Conservation (phyloP, 1,284 basidiomycete genomes). For the Ustilago vetiveriae region DNA sequence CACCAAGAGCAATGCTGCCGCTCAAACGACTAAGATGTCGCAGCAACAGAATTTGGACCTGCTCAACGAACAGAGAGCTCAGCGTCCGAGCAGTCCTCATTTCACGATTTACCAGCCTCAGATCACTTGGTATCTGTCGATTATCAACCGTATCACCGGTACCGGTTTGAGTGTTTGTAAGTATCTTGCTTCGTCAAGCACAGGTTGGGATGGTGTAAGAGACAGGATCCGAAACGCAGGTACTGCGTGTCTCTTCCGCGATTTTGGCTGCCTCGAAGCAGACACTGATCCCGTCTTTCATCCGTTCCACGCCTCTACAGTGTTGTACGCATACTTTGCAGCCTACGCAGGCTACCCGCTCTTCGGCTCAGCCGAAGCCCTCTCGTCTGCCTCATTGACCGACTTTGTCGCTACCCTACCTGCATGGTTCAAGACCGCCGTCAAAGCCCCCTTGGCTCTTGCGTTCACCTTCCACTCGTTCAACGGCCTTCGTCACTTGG, state of each 20-base stretch:
- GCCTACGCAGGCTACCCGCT: conserved; percentile 85
- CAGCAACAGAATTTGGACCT: conserved; percentile 74
- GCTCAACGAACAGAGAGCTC: conserved; percentile 84
- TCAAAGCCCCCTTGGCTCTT: conserved; percentile 56
- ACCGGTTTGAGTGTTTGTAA: conserved; percentile 72
- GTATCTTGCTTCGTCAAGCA: conserved; percentile 9
- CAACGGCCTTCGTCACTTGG: conserved; percentile 90
- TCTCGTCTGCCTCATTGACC: conserved; percentile 81
- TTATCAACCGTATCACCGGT: conserved; percentile 86
- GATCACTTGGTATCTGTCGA: conserved; percentile 84
- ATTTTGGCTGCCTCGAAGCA: too few species aligned
- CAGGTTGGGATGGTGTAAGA: too few species aligned
- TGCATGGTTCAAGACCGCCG: conserved; percentile 65
- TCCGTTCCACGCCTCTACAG: conserved; percentile 17
- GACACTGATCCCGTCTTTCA: too few species aligned
- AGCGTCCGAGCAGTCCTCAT: conserved; percentile 88
- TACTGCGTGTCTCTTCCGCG: too few species aligned
- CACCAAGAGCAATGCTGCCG: not conserved
- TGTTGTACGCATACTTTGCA: conserved; percentile 85
- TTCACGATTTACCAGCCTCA: conserved; percentile 97
- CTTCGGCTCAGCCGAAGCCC: conserved; percentile 70
- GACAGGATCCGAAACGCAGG: too few species aligned
- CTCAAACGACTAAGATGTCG: conserved; percentile 63
- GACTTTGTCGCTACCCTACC: conserved; percentile 74
- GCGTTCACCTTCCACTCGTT: conserved; percentile 77